Base-by-base conservation (phyloP, 148 eudicot genomes). In the Chenopodium formosanum region DNA sequence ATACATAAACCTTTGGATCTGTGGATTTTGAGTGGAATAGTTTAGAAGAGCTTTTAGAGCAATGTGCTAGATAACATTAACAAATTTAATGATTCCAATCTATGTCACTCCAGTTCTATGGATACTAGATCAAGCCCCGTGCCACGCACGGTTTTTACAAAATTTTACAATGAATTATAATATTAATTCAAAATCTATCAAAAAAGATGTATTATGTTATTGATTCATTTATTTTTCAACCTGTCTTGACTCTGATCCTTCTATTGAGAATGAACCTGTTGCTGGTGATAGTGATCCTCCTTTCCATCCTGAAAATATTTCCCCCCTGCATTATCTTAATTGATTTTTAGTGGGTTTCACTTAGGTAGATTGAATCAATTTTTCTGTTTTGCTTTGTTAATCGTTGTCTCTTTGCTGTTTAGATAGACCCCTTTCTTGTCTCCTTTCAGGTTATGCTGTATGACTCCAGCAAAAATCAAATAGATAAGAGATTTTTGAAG, bases 401-500 rank as follows among this genome's bases (percentile, higher is more conserved):
- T 56, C 76, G 7, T 74, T 17, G 20, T 62, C 7, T 27, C 0
- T 19, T 19, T 67, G 10, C 10, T 25, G 27, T 27, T 37, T 27
- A 8, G 44, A 53, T 74, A 27, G 23, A 27, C 48, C 71, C 47
- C 11, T n/a, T 14, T 74, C 34, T 34, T 12, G 31, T 75, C 37
- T 76, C 67, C 81, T 69, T 79, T 80, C 91, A 95, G 99, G 89
- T 87, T 31, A 86, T 83, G 71, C 87, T 96, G 86, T 91, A 88
- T 81, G 99, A 96, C 83, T 83, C 74, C 66, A 83, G 75, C 84
- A 90, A 88, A 87, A 86, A 80, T 63, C 89, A 86, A 78, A 84
- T 96, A 76, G 91, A 89, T 71, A 88, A 91, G 79, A 89, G 89
- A 85, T 96, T 96, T 84, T 86, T 94, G 76, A 95, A 80, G 83